Evolutionary conservation across 441 rosid genomes (phyloP).

Genomic region (Arabidopsis hybrid): DNA sequence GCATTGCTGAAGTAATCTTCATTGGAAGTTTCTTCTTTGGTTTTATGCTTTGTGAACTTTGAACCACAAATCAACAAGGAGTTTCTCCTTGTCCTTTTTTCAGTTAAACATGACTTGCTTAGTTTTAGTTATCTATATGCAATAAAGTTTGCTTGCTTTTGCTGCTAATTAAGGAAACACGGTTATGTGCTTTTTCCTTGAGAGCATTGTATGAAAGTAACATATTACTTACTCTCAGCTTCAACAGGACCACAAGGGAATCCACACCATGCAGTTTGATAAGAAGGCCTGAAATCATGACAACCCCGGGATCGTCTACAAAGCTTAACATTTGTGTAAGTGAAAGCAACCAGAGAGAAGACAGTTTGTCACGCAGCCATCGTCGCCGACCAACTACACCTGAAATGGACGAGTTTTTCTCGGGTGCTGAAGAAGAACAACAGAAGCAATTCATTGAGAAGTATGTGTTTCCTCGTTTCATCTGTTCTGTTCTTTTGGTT

Average conservation of each 20-base stretch:
- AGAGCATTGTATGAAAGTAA: conserved; percentile 31
- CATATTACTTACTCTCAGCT: conserved; percentile 25
- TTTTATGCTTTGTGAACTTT: conserved; percentile 17
- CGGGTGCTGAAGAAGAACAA: conserved; percentile 76
- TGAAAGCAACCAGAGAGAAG: conserved; percentile 52
- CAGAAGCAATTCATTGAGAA: conserved; percentile 71
- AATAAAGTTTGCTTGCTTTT: conserved; percentile 34
- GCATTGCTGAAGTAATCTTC: neutral
- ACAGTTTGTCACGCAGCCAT: conserved; percentile 41
- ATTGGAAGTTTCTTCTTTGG: neutral
- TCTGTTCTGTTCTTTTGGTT: conserved; percentile 34
- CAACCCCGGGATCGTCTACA: conserved; percentile 76
- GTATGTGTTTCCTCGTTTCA: conserved; percentile 42
- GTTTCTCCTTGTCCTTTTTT: conserved; percentile 21
- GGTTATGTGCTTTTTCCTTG: conserved; percentile 29
- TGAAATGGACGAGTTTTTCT: conserved; percentile 85
- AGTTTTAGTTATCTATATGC: conserved; percentile 14
- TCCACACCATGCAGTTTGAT: conserved; percentile 89
- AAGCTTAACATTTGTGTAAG: conserved; percentile 52
- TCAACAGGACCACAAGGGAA: conserved; percentile 77
- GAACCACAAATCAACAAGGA: conserved; percentile 20
- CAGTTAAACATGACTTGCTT: conserved; percentile 15
- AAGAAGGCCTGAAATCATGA: conserved; percentile 63
- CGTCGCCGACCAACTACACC: conserved; percentile 63
- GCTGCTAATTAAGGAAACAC: conserved; percentile 36